Percentiles rank a stretch among this genome's conserved stretches.
phyloP scores from a whole-genome alignment of 1,139 yeast genomes.

The Candida frijolesensis region DNA sequence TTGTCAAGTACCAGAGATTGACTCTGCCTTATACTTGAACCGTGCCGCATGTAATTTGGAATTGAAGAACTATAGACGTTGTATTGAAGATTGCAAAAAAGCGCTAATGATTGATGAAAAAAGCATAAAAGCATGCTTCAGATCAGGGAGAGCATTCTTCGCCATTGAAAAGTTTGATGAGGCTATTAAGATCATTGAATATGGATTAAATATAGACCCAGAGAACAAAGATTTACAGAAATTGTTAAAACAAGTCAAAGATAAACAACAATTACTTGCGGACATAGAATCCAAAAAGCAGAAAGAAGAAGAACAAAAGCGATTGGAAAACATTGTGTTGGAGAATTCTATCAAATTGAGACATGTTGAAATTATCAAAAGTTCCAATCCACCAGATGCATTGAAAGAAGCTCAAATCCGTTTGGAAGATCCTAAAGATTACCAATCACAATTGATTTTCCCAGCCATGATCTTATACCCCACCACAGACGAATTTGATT shows the following conservation, averaged over 20 bases:
- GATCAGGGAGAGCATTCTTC: constrained; percentile 82
- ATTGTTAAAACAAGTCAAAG: constrained; percentile 39
- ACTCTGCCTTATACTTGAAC: constrained; percentile 69
- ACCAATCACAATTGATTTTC: constrained; percentile 75
- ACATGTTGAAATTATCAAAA: constrained; percentile 49
- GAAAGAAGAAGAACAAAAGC: constrained; percentile 33
- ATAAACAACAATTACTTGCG: constrained; percentile 40
- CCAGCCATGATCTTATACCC: constrained; percentile 88
- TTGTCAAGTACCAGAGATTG: constrained; percentile 54
- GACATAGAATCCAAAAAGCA: constrained; percentile 32
- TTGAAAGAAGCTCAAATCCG: constrained; percentile 50
- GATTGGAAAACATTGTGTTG: constrained; percentile 37
- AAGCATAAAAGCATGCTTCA: constrained; percentile 79
- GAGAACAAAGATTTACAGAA: constrained; percentile 56
- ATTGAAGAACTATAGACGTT: constrained; percentile 77
- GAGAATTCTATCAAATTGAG: constrained; percentile 59
- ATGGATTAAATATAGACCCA: constrained; percentile 63
- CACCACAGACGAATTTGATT: constrained; percentile 81
- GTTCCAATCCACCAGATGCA: constrained; percentile 53
- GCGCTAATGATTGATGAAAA: constrained; percentile 68
- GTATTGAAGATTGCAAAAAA: constrained; percentile 83
- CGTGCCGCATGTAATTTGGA: constrained; percentile 93
- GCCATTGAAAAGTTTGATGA: constrained; percentile 71
- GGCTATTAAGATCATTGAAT: constrained; percentile 64
- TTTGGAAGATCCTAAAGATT: constrained; percentile 71